Evolutionary conservation across 345 rosid species (phyloP).

Genomic region (Passiflora organensis): DNA sequence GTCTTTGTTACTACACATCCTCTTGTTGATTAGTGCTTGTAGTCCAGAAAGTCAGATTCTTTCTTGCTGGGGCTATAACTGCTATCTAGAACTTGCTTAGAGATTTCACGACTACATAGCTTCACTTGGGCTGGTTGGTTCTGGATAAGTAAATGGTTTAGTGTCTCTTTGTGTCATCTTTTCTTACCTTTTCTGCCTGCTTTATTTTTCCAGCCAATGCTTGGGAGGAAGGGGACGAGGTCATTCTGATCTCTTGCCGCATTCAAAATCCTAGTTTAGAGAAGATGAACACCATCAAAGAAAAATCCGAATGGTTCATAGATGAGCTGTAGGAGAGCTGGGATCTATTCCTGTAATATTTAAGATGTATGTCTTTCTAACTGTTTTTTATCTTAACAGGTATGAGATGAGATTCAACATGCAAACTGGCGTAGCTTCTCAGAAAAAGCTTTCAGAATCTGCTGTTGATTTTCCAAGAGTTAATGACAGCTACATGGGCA

Average conservation of each 20-base stretch:
- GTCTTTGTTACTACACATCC: not conserved
- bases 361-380: slow-evolving; percentile 12
- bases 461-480: slow-evolving; percentile 88
- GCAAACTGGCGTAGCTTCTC: slow-evolving; percentile 75
- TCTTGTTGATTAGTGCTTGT: not conserved
- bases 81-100: not conserved
- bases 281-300: slow-evolving; percentile 60
- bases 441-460: slow-evolving; percentile 71
- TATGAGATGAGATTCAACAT: slow-evolving; percentile 96
- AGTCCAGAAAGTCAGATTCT: not conserved
- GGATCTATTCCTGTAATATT: slow-evolving; percentile 3
- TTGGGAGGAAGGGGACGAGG: slow-evolving; percentile 97
- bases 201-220: slow-evolving; percentile 61
- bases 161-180: no score
- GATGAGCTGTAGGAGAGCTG: slow-evolving; percentile 61
- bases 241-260: slow-evolving; percentile 82
- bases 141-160: no score
- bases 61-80: not conserved
- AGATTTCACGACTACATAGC: no score
- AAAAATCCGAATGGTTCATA: slow-evolving; percentile 52
- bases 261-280: slow-evolving; percentile 71
- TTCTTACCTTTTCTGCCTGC: no score
- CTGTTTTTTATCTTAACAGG: slow-evolving; percentile 32
- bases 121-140: no score
- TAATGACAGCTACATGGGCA: slow-evolving; percentile 76